Evolutionary conservation across 805 yeast species (phyloP).

Genomic region (Blastobotrys chiropterorum): DNA sequence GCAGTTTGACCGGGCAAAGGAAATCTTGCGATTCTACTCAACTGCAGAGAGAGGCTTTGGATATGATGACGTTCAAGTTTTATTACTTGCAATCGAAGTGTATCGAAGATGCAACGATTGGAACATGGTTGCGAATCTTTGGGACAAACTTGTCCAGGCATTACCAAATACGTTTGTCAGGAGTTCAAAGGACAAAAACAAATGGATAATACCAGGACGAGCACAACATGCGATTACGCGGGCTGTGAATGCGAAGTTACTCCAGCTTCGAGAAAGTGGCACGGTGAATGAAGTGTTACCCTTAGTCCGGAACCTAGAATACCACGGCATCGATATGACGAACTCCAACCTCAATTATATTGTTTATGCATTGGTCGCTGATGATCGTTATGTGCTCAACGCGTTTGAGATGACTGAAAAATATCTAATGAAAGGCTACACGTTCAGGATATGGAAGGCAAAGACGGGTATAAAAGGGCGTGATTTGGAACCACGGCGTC

Average conservation of each 20-base stretch:
- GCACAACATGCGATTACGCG: conserved; percentile 3
- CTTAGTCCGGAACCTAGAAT: conserved; percentile 2
- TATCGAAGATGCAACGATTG: conserved; percentile 2
- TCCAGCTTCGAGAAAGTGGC: conserved; percentile 13
- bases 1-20: conserved; percentile 16
- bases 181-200: background rate
- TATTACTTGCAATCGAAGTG: background rate
- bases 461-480: background rate
- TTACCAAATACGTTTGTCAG: background rate
- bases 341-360: conserved; percentile 14
- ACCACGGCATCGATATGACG: conserved; percentile 12
- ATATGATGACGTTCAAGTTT: background rate
- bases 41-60: background rate
- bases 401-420: conserved; percentile 15
- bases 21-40: conserved; percentile 16
- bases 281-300: conserved; percentile 5
- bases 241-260: conserved; percentile 13
- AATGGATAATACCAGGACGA: background rate
- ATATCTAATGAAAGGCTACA: conserved; percentile 7
- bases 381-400: conserved; percentile 3
- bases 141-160: conserved; percentile 6
- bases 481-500: background rate
- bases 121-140: conserved; percentile 7
- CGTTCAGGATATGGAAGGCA: background rate
- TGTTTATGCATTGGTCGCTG: conserved; percentile 9